Evolutionary conservation across 225 moss, liverwort and hornwort genomes (phyloP), one percentile per base, ranked within the genome.

Genomic region (Physcomitrellopsis africana): DNA sequence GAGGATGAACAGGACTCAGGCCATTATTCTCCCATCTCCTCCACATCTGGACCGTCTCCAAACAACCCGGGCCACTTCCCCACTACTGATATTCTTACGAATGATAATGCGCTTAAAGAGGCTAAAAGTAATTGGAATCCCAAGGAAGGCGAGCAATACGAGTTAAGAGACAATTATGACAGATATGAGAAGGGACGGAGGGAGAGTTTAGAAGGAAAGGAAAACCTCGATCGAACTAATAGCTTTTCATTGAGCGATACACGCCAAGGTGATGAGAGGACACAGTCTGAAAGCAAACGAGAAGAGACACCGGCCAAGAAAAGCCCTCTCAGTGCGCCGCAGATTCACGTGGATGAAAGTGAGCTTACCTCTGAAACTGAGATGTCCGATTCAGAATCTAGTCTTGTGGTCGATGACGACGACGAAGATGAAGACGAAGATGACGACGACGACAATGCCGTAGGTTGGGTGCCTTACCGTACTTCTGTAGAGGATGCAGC

Each of bases 1-100:
- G 93, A 89, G 45, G 91, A 87, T 46, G 94, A 93, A 69, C 91
- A 86, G 32, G 85, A 89, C 3, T 95, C 97, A 11, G 89, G 86
- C 37, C 86, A 79, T 17, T 90, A 87, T 47, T 90, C 90, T 4
- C 85, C 85, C 58, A 74, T 76, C 63, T 86, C 86, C n/a, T 89
- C 90, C 53, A 85, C 80, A 42, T 76, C 87, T 55, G 84, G 85
- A 18, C 82, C 79, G 56, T 87, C 92, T 6, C 86, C 77, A 1
- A 59, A 72, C 61, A 68, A 80, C 43, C 55, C 79, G 13, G 65
- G 74, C 19, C 79, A 81, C 64, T 81, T 86, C 24, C 79, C 79
- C 64, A 76, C 65, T 48, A 72, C 82, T 43, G 75, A 78, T 17
- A 78, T 67, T 13, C 73, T 60, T 58, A 32, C 77, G 24, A 70